Conservation (phyloP, 2,329 filamentous ascomycete species). For the Ceratocystis harringtonii region DNA sequence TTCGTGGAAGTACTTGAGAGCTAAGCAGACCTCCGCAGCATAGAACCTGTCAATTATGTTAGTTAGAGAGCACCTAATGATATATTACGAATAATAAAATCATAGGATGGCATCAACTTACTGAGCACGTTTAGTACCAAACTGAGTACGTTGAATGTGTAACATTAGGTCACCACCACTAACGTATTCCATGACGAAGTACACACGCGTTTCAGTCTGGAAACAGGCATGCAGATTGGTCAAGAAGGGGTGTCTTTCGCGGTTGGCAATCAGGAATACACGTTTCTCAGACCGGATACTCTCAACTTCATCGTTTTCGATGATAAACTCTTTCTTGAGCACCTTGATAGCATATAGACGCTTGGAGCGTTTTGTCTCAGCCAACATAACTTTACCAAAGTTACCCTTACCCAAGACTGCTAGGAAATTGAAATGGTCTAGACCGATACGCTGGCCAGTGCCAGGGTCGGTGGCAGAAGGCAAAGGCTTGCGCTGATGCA, state of each 20-base stretch:
- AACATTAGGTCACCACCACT: slow-evolving; percentile 98
- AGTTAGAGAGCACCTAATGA: neutral
- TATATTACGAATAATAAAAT: neutral
- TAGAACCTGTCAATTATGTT: slow-evolving; percentile 58
- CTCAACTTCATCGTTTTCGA: slow-evolving; percentile 97
- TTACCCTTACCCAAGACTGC: slow-evolving; percentile 97
- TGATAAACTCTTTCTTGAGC: slow-evolving; percentile 98
- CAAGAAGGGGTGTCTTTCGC: slow-evolving; percentile 90
- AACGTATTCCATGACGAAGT: slow-evolving; percentile 99
- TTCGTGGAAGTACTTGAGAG: slow-evolving; percentile 97
- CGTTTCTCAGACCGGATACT: slow-evolving; percentile 95
- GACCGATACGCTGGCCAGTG: slow-evolving; percentile 70
- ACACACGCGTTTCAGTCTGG: slow-evolving; percentile 94
- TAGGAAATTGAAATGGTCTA: slow-evolving; percentile 98
- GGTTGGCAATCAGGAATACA: slow-evolving; percentile 92
- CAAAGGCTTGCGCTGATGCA: slow-evolving; percentile 38
- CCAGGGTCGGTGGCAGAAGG: slow-evolving; percentile 58
- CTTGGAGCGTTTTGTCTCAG: slow-evolving; percentile 84
- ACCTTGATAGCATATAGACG: slow-evolving; percentile 97
- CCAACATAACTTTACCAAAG: slow-evolving; percentile 99
- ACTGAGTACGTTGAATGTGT: slow-evolving; percentile 93
- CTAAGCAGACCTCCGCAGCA: slow-evolving; percentile 89
- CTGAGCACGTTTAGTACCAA: slow-evolving; percentile 91
- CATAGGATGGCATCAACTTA: slow-evolving; percentile 34
- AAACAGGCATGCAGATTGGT: slow-evolving; percentile 94